Conservation (phyloP, 331 rosid species). For the Saraca asoca region DNA sequence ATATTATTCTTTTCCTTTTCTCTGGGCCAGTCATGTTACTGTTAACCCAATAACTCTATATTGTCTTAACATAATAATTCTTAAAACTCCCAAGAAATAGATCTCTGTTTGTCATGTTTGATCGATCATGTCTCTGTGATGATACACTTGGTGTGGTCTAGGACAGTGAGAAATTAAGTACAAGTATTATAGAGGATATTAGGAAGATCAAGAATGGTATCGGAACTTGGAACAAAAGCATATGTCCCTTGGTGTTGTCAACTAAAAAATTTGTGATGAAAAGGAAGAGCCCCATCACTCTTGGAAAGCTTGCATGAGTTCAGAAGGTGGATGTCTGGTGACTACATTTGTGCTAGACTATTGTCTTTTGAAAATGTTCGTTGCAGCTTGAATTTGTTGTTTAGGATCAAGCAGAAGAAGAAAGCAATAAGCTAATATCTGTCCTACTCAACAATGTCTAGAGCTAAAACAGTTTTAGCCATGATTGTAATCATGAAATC, state of each 20-base stretch:
- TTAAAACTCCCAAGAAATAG: too few relatives aligned
- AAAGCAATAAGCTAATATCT: conserved; percentile 6
- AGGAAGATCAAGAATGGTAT: conserved; percentile 22
- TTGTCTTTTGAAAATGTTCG: conserved; percentile 14
- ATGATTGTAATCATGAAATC: background rate
- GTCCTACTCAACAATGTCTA: background rate
- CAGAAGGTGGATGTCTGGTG: conserved; percentile 2
- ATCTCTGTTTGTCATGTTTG: too few relatives aligned
- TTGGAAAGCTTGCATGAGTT: conserved; percentile 12
- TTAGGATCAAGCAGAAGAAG: conserved; percentile 16
- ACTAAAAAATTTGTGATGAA: background rate
- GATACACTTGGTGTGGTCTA: conserved; percentile 24
- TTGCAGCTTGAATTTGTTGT: conserved; percentile 4
- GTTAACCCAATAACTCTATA: too few relatives aligned
- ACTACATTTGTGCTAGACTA: background rate
- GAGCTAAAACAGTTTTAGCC: background rate
- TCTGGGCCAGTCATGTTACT: too few relatives aligned
- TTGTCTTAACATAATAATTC: too few relatives aligned
- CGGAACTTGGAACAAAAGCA: background rate
- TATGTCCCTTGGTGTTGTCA: background rate
- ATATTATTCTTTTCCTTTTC: too few relatives aligned
- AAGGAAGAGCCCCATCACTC: background rate
- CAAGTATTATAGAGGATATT: conserved; percentile 11
- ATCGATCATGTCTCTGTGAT: background rate
- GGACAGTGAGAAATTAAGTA: conserved; percentile 14